These are phyloP conservation scores for Apiospora malaysiana DNA, from an alignment of 2,329 filamentous ascomycete species.

Conservation along the genomic window DNA sequence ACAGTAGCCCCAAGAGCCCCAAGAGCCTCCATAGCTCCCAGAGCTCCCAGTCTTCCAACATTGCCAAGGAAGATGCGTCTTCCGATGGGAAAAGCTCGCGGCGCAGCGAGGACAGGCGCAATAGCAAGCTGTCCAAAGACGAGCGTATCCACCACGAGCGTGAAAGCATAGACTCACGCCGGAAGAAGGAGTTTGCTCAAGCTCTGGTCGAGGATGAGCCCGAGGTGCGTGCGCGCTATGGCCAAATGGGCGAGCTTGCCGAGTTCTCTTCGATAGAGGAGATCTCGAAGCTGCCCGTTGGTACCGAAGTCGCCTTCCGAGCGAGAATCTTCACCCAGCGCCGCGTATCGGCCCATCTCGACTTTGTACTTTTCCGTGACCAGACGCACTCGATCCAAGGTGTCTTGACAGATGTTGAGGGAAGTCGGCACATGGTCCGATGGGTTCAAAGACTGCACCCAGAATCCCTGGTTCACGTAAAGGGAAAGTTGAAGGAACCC, in stretches of 20 bases:
- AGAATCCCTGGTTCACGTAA: conserved; percentile 79
- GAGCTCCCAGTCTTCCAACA: conserved; percentile 9
- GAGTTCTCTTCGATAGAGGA: conserved; percentile 47
- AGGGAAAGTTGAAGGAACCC: conserved; percentile 73
- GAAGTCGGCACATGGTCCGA: conserved; percentile 69
- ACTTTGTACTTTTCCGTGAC: conserved; percentile 86
- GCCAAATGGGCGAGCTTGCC: conserved; percentile 27
- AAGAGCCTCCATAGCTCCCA: conserved; percentile 13
- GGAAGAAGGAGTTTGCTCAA: conserved; percentile 35
- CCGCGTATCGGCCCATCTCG: conserved; percentile 78
- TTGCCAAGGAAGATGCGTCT: not conserved
- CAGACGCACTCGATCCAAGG: conserved; percentile 84
- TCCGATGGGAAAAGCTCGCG: not conserved
- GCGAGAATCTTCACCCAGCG: conserved; percentile 80
- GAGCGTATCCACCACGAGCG: conserved; percentile 37
- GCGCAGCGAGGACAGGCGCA: conserved; percentile 33
- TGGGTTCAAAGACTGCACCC: conserved; percentile 83
- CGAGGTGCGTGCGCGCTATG: conserved; percentile 29
- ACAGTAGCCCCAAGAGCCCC: not conserved
- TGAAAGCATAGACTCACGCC: conserved; percentile 28
- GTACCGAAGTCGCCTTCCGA: conserved; percentile 68
- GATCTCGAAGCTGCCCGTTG: conserved; percentile 42
- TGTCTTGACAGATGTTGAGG: conserved; percentile 56
- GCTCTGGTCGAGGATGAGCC: conserved; percentile 27
- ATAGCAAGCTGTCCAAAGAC: conserved; percentile 38